These are phyloP conservation scores for Kuraishia piskuri DNA, from an alignment of 805 yeast species.

Conservation along the genomic window DNA sequence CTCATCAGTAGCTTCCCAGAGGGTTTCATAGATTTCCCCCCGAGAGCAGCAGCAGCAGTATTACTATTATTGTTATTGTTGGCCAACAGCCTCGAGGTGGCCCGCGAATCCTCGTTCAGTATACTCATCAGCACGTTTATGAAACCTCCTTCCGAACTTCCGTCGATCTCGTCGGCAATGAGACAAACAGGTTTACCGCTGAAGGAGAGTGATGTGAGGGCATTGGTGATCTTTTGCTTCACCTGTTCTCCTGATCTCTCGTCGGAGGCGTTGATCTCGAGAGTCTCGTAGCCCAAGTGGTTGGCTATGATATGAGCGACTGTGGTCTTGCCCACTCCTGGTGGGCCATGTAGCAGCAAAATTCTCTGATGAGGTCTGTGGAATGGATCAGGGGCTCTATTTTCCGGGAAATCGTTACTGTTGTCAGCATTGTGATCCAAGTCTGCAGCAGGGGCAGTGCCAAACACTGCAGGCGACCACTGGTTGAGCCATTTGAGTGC, in stretches of 20 bases:
- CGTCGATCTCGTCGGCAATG: conserved; percentile 86
- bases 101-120: conserved; percentile 46
- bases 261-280: conserved; percentile 84
- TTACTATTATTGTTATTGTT: conserved; percentile 14
- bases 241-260: conserved; percentile 58
- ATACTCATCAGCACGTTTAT: conserved; percentile 51
- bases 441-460: conserved; percentile 22
- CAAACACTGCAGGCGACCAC: conserved; percentile 57
- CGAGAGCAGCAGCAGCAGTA: no score
- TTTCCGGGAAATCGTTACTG: conserved; percentile 5
- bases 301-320: conserved; percentile 78
- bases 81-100: conserved; percentile 26
- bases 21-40: conserved; percentile 17
- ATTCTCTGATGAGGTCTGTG: conserved; percentile 56
- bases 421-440: conserved; percentile 3
- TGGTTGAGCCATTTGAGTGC: conserved; percentile 56
- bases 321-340: conserved; percentile 90
- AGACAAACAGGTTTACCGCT: conserved; percentile 73
- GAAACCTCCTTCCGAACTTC: conserved; percentile 60
- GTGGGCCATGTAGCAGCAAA: conserved; percentile 79
- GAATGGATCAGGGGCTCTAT: conserved; percentile 32
- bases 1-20: conserved; percentile 43
- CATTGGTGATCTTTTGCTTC: conserved; percentile 46
- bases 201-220: conserved; percentile 57
- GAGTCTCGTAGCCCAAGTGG: conserved; percentile 71